These are phyloP conservation scores for Metarhizium guizhouense DNA, from an alignment of 2,329 filamentous ascomycete species.

Conservation along the genomic window DNA sequence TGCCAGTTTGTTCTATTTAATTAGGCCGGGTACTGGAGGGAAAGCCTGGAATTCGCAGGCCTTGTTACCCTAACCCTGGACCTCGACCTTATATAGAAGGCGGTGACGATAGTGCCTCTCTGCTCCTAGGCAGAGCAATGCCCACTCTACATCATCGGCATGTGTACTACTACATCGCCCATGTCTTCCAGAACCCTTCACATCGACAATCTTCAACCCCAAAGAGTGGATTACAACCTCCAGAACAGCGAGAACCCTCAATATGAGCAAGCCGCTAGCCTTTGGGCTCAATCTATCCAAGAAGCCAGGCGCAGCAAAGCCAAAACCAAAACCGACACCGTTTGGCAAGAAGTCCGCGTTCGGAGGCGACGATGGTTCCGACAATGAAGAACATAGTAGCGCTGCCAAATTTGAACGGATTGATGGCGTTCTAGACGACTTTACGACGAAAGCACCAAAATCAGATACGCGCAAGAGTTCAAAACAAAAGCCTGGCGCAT, in stretches of 20 bases:
- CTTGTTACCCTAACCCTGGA: no score
- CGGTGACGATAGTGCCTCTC: no score
- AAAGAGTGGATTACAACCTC: no score
- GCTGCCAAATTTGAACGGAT: slow-evolving; percentile 44
- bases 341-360: slow-evolving; percentile 47
- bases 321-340: slow-evolving; percentile 31
- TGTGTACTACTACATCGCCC: no score
- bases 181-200: no score
- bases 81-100: no score
- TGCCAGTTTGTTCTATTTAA: no score
- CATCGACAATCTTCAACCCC: no score
- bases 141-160: no score
- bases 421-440: slow-evolving; percentile 53
- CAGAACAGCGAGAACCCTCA: not conserved
- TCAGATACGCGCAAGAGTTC: slow-evolving; percentile 20
- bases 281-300: slow-evolving; percentile 53
- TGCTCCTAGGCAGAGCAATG: no score
- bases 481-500: slow-evolving; percentile 24
- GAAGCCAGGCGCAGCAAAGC: slow-evolving; percentile 43
- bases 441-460: slow-evolving; percentile 18
- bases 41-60: no score
- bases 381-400: slow-evolving; percentile 33
- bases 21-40: no score
- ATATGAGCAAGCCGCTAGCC: slow-evolving; percentile 41
- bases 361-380: slow-evolving; percentile 47